A percentile compares a stretch with the other conserved stretches of the same genome.
Evolutionary conservation across 1,284 basidiomycete species (phyloP).

Genomic region (Polyporus tsugae): DNA sequence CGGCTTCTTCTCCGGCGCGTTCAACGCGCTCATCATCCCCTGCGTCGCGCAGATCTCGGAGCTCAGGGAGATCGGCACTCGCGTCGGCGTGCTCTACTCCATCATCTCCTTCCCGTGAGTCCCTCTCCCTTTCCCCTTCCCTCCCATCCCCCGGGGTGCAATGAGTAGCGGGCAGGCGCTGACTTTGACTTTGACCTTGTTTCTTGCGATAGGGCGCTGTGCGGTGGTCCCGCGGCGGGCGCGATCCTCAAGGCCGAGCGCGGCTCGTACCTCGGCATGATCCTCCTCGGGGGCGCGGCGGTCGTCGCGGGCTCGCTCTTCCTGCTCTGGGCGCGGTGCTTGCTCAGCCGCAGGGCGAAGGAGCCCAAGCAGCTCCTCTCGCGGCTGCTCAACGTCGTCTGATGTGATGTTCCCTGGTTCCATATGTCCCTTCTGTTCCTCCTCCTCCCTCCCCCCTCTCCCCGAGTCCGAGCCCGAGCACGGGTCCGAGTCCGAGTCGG

Average conservation of each 20-base stretch:
- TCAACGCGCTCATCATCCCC: slow-evolving; percentile 44
- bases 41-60: slow-evolving; percentile 52
- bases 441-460: neutral
- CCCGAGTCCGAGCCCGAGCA: neutral
- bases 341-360: slow-evolving; percentile 44
- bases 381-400: neutral
- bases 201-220: slow-evolving; percentile 54
- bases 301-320: slow-evolving; percentile 63
- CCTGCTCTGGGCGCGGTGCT: slow-evolving; percentile 56
- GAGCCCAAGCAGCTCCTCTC: slow-evolving; percentile 1
- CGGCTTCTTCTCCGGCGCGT: slow-evolving; percentile 51
- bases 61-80: slow-evolving; percentile 60
- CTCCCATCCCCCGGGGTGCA: neutral
- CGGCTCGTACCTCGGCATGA: slow-evolving; percentile 60
- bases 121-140: neutral
- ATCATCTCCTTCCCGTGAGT: slow-evolving; percentile 74
- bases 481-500: neutral
- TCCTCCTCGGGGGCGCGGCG: slow-evolving; percentile 64
- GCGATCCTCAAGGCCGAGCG: slow-evolving; percentile 53
- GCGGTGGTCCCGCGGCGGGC: slow-evolving; percentile 68
- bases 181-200: neutral
- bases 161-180: neutral
- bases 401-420: neutral
- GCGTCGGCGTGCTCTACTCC: slow-evolving; percentile 68
- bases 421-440: neutral